Evolutionary conservation across 768 basidiomycete genomes (phyloP), one percentile per base, ranked within the genome.

Genomic region (Phylloporus arenicola): DNA sequence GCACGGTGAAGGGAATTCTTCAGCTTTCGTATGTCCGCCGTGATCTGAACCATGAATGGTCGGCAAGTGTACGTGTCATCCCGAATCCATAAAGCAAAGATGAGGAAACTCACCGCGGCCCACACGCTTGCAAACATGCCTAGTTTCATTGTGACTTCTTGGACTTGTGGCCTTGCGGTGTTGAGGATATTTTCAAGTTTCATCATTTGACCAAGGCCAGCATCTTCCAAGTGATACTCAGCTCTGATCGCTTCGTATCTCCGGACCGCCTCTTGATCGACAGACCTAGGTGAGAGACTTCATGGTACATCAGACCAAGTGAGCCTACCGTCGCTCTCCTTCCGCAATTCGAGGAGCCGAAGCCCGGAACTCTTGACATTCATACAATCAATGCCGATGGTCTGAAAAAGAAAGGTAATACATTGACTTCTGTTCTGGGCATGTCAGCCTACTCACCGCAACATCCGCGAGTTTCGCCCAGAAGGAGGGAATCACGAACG

Each of bases 81-180:
- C 3, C 16, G 33, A 9, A 13, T 16, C 8, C 22, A 10, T 17
- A 11, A 11, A n/a, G 31, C 1, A 45, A 16, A 13, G 14, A 9
- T 3, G 0, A 13, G 30, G n/a, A 10, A 27, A 55, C 57, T 25
- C 43, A 60, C 58, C 12, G 58, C 54, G 6, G 58, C 54, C 56
- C 59, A 60, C 3, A 61, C 59, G 3, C 30, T 52, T 25, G 52
- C 56, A 40, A 60, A 60, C 4, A 61, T 46, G 3, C 59, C 56
- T 3, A 60, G 51, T 19, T 55, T 60, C 22, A 8, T 34, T 3
- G 53, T 57, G 29, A 60, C 56, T 6, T 60, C 59, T 19, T 58
- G 56, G 34, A 60, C 48, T 42, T 57, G 50, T 20, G 59, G 59
- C 14, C 43, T 38, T 10, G 59, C 24, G 4, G 52, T 45, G 6